Base-by-base conservation (phyloP, 1,284 basidiomycete species). In the Cryptococcus depauperatus region DNA sequence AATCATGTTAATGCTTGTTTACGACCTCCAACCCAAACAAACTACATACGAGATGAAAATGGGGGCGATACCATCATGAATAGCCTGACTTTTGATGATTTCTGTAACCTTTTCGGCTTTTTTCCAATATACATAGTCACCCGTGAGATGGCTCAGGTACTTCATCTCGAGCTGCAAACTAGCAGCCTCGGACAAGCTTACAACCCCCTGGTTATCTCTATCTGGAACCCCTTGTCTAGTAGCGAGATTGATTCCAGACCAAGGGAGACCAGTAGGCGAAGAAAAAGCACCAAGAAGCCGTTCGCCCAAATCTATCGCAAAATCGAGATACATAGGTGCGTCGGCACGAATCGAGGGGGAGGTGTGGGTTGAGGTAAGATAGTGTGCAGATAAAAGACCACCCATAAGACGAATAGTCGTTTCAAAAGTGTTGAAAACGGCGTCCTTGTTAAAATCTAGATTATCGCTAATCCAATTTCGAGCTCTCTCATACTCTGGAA, bases 111-210 rank as follows among this genome's bases (percentile, higher is more conserved):
- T 77, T 64, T 93, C 90, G 1, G 77, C 88, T 45, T 81, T 81
- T 41, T 78, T 73, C 90, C 90, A 95, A 63, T 87, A 96, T 2
- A 72, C 70, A 9, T 78, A 75, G 44, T 93, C 79, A 4, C 79
- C 83, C 0, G 85, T 90, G 40, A 93, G 67, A 51, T 84, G 72
- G 33, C 81, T 81, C n/a, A 97, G 76, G 62, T 95, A 93, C 57
- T 84, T 83, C 68, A 96, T 82, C 69, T 93, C 91, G 21, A 95
- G 77, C 66, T 92, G 88, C 22, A 90, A 70, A 1, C 85, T 90
- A 1, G 83, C 77, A 7, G 81, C 83, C 66, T 93, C 90, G 0
- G 92, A 88, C 1, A 89, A 82, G 59, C 84, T 86, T 42, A 84
- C 79, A 14, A 84, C 70, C 9, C 79, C 80, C 7, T 75, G 71